Base-by-base conservation (phyloP, 768 basidiomycete species). In the Tremella fuciformis region DNA sequence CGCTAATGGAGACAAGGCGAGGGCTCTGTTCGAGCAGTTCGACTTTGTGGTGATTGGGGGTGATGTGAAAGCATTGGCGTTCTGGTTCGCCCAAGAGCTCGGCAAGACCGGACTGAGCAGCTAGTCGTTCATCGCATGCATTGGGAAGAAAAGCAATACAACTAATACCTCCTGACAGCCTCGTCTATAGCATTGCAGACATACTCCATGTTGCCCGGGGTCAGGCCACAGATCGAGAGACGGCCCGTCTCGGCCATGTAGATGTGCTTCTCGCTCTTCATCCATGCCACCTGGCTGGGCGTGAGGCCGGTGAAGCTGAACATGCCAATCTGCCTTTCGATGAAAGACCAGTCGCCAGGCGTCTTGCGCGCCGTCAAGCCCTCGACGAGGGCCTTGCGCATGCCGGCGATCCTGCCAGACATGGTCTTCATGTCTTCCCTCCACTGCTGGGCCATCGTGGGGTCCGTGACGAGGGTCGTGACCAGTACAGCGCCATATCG, bases 241-340 rank as follows among this genome's bases (percentile, higher is more conserved):
- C 25, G 21, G 9, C 42, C 55, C 11, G 25, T 60, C 22, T 55
- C 54, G 4, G 56, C 24, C 40, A 57, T 55, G 25, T 64, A 60
- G 16, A 64, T 64, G 42, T 53, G 50, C 42, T 64, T 55, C 29
- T 34, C 29, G 16, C 53, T 42, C n/a, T 18, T 48, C 42, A 64
- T n/a, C 3, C 50, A 40, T 19, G 24, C 18, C 2, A 47, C 38
- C 55, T 72, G 71, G 8, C 44, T 42, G 13, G 62, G 60, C 16
- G 58, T 69, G 24, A 75, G 47, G 24, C 70, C 70, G 15, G 73
- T 71, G 58, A 69, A 91, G 85, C 88, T 91, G 82, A 93, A 96
- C 93, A 94, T 96, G 57, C 93, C 93, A 77, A 96, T 96, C 82
- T 98, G 93, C 51, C 83, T 83, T 64, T 85, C 79, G 66, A 98